Conservation (phyloP, 2,329 filamentous ascomycete genomes). For the Fusarium sp. region DNA sequence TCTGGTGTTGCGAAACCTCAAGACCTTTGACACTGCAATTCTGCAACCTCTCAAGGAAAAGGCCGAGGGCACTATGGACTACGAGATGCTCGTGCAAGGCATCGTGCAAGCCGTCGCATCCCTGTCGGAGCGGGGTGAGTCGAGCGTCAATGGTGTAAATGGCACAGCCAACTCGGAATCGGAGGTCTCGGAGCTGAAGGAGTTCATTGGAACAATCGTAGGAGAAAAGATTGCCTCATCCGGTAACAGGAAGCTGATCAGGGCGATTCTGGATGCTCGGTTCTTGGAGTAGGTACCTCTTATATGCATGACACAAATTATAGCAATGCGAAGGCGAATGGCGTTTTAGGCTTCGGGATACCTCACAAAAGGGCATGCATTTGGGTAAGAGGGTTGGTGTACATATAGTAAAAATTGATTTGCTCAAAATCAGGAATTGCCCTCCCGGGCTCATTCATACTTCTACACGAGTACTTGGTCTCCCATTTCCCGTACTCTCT, state of each 20-base stretch:
- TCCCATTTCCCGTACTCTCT: slow-evolving; percentile 10
- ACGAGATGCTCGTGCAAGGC: slow-evolving; percentile 66
- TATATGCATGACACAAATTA: background rate
- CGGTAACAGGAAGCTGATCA: slow-evolving; percentile 59
- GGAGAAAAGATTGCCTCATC: slow-evolving; percentile 60
- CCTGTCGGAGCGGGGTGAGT: slow-evolving; percentile 49
- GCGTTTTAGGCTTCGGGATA: slow-evolving; percentile 38
- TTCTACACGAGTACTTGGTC: slow-evolving; percentile 32
- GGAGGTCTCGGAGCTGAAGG: slow-evolving; percentile 59
- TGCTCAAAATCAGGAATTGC: slow-evolving; percentile 38
- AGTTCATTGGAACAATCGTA: slow-evolving; percentile 66
- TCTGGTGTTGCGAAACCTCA: slow-evolving; percentile 66
- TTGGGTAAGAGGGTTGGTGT: slow-evolving; percentile 33
- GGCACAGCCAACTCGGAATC: slow-evolving; percentile 47
- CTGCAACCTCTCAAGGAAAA: slow-evolving; percentile 65
- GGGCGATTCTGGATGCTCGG: slow-evolving; percentile 65
- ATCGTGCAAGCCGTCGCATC: slow-evolving; percentile 64
- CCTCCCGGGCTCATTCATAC: slow-evolving; percentile 26
- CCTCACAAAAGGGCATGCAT: slow-evolving; percentile 22
- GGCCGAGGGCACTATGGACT: slow-evolving; percentile 61
- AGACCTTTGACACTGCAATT: slow-evolving; percentile 63
- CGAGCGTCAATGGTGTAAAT: slow-evolving; percentile 54
- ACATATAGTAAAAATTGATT: slow-evolving; percentile 37
- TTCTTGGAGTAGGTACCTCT: slow-evolving; percentile 55
- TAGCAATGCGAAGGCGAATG: slow-evolving; percentile 37